These are phyloP conservation scores for Bryum argenteum DNA, from an alignment of 225 moss, liverwort and hornwort species.

Conservation along the genomic window DNA sequence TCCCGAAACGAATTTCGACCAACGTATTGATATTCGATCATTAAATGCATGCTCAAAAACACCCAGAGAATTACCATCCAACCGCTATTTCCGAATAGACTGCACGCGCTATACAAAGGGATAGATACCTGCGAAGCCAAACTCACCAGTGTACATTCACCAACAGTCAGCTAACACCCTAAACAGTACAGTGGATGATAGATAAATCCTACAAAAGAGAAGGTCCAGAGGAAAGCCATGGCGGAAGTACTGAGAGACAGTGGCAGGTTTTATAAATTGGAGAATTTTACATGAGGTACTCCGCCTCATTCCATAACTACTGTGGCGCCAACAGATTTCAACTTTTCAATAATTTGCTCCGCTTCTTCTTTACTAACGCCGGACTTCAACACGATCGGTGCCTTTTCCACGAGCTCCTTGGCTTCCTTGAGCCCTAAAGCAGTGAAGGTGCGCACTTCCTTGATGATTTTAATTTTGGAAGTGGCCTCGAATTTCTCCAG, in stretches of 20 bases:
- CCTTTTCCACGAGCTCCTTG: conserved; percentile 97
- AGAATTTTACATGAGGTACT: conserved; percentile 37
- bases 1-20: too few species aligned
- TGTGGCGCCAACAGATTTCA: conserved; percentile 89
- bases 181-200: background rate
- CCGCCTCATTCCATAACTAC: conserved; percentile 84
- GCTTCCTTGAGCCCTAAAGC: conserved; percentile 96
- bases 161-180: background rate
- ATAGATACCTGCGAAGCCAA: background rate
- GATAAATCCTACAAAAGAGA: background rate
- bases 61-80: background rate
- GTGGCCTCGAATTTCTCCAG: conserved; percentile 92
- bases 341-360: conserved; percentile 92
- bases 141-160: background rate
- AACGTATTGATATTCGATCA: background rate
- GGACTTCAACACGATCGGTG: conserved; percentile 78
- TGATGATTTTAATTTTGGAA: conserved; percentile 98
- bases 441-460: conserved; percentile 97
- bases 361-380: conserved; percentile 99
- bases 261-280: conserved; percentile 39
- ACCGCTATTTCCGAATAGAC: background rate
- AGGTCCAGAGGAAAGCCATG: background rate
- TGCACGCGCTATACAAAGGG: background rate
- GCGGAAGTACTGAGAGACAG: conserved; percentile 28
- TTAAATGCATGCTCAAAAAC: background rate